A percentile compares a stretch with the other conserved stretches of the same genome.
Evolutionary conservation across 331 rosid genomes (phyloP).

Genomic region (Malus hybrid): DNA sequence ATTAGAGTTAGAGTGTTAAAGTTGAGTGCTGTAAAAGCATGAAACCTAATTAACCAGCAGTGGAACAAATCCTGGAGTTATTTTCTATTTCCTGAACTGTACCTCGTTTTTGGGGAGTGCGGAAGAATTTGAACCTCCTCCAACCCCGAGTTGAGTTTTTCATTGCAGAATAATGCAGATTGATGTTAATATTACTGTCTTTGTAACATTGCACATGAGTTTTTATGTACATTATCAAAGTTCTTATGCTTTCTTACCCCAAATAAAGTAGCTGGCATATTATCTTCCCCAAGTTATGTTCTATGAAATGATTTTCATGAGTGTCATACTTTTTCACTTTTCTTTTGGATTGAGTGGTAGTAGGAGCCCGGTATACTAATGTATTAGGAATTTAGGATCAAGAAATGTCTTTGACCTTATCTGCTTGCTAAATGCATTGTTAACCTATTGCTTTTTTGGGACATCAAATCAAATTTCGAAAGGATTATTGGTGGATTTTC

Average conservation of each 20-base stretch:
- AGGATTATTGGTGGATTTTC: too few species aligned
- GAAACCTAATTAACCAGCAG: background rate
- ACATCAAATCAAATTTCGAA: too few species aligned
- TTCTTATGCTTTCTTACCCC: background rate
- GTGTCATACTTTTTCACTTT: too few species aligned
- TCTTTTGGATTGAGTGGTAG: too few species aligned
- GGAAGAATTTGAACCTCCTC: background rate
- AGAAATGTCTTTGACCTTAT: too few species aligned
- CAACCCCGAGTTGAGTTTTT: background rate
- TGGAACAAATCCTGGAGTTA: background rate
- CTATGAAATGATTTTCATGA: too few species aligned
- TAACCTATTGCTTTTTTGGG: too few species aligned
- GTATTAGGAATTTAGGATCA: too few species aligned
- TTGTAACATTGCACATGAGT: background rate
- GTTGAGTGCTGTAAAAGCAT: background rate
- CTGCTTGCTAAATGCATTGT: too few species aligned
- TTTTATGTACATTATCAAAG: background rate
- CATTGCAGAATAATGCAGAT: background rate
- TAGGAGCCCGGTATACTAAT: too few species aligned
- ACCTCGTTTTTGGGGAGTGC: background rate
- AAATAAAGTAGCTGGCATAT: background rate
- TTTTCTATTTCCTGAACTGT: background rate
- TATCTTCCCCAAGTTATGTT: background rate
- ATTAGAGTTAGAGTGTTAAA: background rate
- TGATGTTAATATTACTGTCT: background rate